phyloP scores from a whole-genome alignment of 2,329 filamentous ascomycete genomes.

The Verticillium klebahnii region DNA sequence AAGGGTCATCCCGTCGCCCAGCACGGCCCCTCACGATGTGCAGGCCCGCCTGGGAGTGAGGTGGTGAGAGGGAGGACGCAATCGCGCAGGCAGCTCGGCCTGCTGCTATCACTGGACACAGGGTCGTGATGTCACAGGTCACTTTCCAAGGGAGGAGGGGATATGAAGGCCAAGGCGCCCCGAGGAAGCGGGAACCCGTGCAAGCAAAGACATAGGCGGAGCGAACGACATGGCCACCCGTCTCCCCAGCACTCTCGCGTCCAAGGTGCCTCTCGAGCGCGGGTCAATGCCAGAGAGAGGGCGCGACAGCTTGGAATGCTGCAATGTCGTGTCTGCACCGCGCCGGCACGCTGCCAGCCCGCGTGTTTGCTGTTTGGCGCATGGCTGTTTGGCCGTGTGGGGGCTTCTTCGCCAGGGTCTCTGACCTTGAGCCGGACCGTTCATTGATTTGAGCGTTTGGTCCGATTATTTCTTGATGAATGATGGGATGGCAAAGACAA shows the following conservation, averaged over 20 bases:
- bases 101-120: neutral
- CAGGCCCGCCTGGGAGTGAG: neutral
- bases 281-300: neutral
- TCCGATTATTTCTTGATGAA: neutral
- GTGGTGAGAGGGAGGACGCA: neutral
- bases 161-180: neutral
- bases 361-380: neutral
- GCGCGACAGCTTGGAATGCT: neutral
- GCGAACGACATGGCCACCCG: neutral
- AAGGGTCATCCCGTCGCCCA: neutral
- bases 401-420: too few relatives aligned
- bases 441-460: neutral
- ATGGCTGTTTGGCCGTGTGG: too few relatives aligned
- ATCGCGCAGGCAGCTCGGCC: too few relatives aligned
- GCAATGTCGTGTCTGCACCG: neutral
- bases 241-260: neutral
- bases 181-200: neutral
- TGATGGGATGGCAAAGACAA: neutral
- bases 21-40: neutral
- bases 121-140: neutral
- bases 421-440: too few relatives aligned
- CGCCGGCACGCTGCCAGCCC: neutral
- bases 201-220: neutral
- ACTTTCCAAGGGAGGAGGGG: neutral
- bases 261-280: neutral